Percentiles rank a stretch among this genome's conserved stretches.
Evolutionary conservation across 2,329 filamentous ascomycete genomes (phyloP).

Genomic region (Penicillium rolfsii): DNA sequence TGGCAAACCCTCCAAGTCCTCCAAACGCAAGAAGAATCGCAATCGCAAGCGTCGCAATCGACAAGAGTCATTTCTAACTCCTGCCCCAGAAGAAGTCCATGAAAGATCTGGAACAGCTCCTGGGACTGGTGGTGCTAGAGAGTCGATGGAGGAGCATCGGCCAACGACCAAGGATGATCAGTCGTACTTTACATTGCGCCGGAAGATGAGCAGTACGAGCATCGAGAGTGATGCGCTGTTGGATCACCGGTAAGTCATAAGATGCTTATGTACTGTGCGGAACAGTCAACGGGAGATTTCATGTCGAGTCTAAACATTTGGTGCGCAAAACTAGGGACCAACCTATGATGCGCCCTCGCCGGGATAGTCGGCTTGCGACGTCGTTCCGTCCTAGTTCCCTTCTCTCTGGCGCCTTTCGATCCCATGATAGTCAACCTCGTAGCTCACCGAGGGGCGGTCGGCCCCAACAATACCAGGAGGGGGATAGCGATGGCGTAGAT

Average conservation of each 20-base stretch:
- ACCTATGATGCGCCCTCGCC: slow-evolving; percentile 65
- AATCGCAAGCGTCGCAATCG: slow-evolving; percentile 78
- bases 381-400: slow-evolving; percentile 44
- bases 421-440: slow-evolving; percentile 39
- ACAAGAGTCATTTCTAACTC: slow-evolving; percentile 74
- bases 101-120: slow-evolving; percentile 54
- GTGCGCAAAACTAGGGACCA: slow-evolving; percentile 55
- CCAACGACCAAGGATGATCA: slow-evolving; percentile 34
- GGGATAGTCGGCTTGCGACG: slow-evolving; percentile 53
- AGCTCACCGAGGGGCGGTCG: slow-evolving; percentile 41
- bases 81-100: slow-evolving; percentile 59
- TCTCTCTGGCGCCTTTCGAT: slow-evolving; percentile 47
- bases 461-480: slow-evolving; percentile 23
- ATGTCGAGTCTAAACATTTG: slow-evolving; percentile 11
- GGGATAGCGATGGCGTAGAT: slow-evolving; percentile 40
- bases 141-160: slow-evolving; percentile 35
- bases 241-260: slow-evolving; percentile 71
- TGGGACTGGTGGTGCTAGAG: slow-evolving; percentile 42
- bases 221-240: slow-evolving; percentile 85
- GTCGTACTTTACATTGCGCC: slow-evolving; percentile 59
- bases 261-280: neutral
- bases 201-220: slow-evolving; percentile 78
- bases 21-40: slow-evolving; percentile 67
- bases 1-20: slow-evolving; percentile 29
- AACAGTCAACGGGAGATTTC: neutral